These are phyloP conservation scores for Saccharomyces hybrid DNA, from an alignment of 1,139 yeast genomes.

Conservation along the genomic window DNA sequence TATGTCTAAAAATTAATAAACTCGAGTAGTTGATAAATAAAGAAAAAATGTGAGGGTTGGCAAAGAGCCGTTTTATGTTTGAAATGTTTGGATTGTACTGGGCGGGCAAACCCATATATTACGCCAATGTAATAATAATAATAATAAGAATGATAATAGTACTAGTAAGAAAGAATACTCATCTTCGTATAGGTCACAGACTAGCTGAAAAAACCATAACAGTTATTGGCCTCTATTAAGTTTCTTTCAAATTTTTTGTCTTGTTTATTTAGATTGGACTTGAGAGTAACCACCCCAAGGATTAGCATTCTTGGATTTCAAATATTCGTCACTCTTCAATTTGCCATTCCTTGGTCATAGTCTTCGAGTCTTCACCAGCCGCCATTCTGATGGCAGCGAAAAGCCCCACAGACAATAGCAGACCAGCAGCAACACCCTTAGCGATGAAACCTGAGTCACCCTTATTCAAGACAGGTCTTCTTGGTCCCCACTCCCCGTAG, in stretches of 20 bases:
- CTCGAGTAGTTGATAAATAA: not conserved
- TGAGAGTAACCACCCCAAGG: constrained; percentile 95
- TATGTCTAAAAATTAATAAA: not conserved
- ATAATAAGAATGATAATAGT: not conserved
- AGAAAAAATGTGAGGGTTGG: not conserved
- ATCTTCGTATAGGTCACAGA: not conserved
- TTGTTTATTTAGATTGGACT: constrained; percentile 62
- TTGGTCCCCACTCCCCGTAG: constrained; percentile 99
- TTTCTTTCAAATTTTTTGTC: not conserved
- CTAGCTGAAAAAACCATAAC: not conserved
- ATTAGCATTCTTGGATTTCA: constrained; percentile 92
- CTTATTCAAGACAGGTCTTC: constrained; percentile 86
- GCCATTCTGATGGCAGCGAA: constrained; percentile 57
- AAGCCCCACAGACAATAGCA: constrained; percentile 52
- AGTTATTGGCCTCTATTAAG: not conserved
- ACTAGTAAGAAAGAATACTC: not conserved
- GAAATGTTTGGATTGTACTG: not conserved
- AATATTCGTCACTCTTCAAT: constrained; percentile 88
- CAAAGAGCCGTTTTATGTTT: not conserved
- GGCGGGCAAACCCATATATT: not conserved
- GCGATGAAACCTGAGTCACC: constrained; percentile 75
- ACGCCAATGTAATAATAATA: not conserved
- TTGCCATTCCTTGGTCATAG: constrained; percentile 96
- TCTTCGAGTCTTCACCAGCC: constrained; percentile 62
- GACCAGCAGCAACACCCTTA: constrained; percentile 68